Percentiles rank a stretch among this genome's conserved stretches.
phyloP scores from a whole-genome alignment of 345 rosid genomes.

The Populus euphratica region DNA sequence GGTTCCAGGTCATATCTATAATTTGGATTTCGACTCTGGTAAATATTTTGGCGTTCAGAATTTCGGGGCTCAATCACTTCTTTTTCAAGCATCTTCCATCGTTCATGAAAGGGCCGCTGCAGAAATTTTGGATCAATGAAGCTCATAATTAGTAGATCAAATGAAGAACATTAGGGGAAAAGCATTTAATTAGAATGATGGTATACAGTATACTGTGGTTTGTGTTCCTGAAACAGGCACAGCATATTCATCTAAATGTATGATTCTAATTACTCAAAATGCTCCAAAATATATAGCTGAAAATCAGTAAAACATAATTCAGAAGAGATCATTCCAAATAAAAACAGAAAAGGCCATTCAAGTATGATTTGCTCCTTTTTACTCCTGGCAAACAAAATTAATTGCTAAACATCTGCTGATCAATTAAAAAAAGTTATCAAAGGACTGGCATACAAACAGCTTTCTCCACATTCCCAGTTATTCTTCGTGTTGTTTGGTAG shows the following conservation, averaged over 20 bases:
- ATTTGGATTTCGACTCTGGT: conserved; percentile 63
- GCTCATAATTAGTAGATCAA: conserved; percentile 21
- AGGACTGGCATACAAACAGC: background rate
- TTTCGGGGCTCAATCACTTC: conserved; percentile 97
- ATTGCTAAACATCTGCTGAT: background rate
- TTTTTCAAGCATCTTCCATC: conserved; percentile 96
- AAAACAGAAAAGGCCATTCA: background rate
- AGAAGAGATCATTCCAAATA: background rate
- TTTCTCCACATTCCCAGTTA: background rate
- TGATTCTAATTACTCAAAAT: background rate
- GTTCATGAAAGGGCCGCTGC: conserved; percentile 93
- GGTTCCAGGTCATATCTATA: conserved; percentile 95
- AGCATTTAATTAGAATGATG: background rate
- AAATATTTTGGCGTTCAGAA: conserved; percentile 60
- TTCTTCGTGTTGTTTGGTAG: background rate
- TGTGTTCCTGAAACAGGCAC: background rate
- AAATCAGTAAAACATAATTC: background rate
- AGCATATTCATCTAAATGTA: background rate
- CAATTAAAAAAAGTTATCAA: background rate
- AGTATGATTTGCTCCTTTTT: background rate
- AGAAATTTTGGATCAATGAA: conserved; percentile 21
- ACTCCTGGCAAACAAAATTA: background rate
- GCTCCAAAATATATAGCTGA: background rate
- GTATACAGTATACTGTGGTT: background rate
- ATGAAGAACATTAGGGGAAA: background rate